A percentile compares a stretch with the other conserved stretches of the same genome.
Conservation (phyloP, 108 stramenopile species). For the Aureococcus anophagefferens region DNA sequence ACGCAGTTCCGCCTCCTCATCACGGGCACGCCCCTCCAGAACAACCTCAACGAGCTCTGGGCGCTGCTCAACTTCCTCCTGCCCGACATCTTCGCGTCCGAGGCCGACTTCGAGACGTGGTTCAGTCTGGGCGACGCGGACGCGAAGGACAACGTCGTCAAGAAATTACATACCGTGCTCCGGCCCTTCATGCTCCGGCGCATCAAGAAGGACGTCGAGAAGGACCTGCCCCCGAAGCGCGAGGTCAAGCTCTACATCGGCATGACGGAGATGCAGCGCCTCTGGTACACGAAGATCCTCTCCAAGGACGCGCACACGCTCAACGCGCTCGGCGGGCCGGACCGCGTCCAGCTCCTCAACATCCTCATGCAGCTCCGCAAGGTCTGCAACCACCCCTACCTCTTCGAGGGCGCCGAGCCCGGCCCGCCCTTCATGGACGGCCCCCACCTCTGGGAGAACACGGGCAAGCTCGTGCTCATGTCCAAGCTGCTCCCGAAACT, state of each 20-base stretch:
- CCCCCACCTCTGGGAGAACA: slow-evolving; percentile 86
- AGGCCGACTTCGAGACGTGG: slow-evolving; percentile 92
- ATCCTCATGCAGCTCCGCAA: slow-evolving; percentile 74
- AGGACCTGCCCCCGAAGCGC: slow-evolving; percentile 84
- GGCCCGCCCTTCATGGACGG: slow-evolving; percentile 95
- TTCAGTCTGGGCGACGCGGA: slow-evolving; percentile 59
- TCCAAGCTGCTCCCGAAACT: slow-evolving; percentile 86
- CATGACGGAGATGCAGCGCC: slow-evolving; percentile 84
- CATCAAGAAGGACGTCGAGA: slow-evolving; percentile 93
- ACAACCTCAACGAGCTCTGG: slow-evolving; percentile 93
- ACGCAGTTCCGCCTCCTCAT: slow-evolving; percentile 68
- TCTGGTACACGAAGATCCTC: slow-evolving; percentile 84
- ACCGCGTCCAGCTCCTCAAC: slow-evolving; percentile 78
- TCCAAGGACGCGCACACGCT: slow-evolving; percentile 81
- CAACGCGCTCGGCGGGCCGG: slow-evolving; percentile 84
- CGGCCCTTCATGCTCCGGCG: slow-evolving; percentile 96
- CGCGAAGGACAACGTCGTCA: slow-evolving; percentile 83
- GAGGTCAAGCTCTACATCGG: slow-evolving; percentile 87
- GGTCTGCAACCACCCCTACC: slow-evolving; percentile 99
- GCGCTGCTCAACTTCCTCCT: slow-evolving; percentile 77
- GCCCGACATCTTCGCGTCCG: slow-evolving; percentile 87
- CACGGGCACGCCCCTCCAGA: slow-evolving; percentile 86
- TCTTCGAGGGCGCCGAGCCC: slow-evolving; percentile 92
- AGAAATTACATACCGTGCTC: slow-evolving; percentile 89
- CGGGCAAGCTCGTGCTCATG: slow-evolving; percentile 72